Conservation (phyloP, 176 grass and related monocot genomes). For the Cymbopogon citratus region DNA sequence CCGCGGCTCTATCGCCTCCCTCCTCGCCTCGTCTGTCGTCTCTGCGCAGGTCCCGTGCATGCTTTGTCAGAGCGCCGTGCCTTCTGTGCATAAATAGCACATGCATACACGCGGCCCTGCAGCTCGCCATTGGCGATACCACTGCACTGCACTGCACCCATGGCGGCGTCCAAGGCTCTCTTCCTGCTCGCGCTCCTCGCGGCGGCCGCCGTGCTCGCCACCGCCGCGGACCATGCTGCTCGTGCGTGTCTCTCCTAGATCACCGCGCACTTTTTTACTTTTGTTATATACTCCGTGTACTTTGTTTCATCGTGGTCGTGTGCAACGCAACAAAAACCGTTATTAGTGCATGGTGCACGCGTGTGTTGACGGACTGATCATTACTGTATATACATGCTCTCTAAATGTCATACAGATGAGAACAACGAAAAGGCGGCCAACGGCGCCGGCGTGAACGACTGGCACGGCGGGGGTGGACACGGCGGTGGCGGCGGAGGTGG, state of each 20-base stretch:
- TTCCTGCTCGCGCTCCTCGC: too few relatives aligned
- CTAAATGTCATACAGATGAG: neutral
- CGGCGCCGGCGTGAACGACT: conserved; percentile 5
- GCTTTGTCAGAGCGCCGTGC: neutral
- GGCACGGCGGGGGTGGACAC: neutral
- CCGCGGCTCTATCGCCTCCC: neutral
- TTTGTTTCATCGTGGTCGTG: too few relatives aligned
- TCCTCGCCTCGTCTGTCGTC: too few relatives aligned
- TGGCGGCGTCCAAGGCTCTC: neutral
- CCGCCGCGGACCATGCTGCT: too few relatives aligned
- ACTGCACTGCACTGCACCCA: neutral
- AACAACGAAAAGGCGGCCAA: neutral
- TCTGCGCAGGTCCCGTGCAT: neutral
- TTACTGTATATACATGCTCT: too few relatives aligned
- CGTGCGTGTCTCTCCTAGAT: too few relatives aligned
- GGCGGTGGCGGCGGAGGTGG: neutral
- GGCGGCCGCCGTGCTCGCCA: too few relatives aligned
- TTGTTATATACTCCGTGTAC: too few relatives aligned
- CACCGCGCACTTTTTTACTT: too few relatives aligned
- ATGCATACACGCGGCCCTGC: neutral
- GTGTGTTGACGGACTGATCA: too few relatives aligned
- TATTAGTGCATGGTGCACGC: too few relatives aligned
- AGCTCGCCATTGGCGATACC: neutral
- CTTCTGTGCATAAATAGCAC: neutral
- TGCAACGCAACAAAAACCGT: too few relatives aligned